These are phyloP conservation scores for Chrysanthemum makinoi DNA, from an alignment of 129 eudicot species.

Conservation along the genomic window DNA sequence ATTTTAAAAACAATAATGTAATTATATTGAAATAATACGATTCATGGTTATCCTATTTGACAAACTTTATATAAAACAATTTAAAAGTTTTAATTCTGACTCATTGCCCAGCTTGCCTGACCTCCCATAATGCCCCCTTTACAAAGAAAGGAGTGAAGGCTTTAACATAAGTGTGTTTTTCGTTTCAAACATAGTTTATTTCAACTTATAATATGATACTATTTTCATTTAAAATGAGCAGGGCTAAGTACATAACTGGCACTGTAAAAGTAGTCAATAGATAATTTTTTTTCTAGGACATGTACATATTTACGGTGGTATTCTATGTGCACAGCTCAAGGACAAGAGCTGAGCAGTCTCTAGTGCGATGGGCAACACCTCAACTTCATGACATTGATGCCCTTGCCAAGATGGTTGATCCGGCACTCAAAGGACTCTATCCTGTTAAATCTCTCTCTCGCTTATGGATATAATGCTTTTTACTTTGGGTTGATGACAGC, in stretches of 20 bases:
- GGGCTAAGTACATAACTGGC: constrained; percentile 91
- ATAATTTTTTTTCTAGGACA: too few species aligned
- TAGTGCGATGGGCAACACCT: too few species aligned
- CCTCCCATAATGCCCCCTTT: not conserved
- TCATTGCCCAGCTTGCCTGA: not conserved
- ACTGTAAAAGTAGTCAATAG: constrained; percentile 69
- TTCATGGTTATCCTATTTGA: not conserved
- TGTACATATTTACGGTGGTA: too few species aligned
- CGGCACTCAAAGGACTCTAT: too few species aligned
- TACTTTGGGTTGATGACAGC: too few species aligned
- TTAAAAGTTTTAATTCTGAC: not conserved
- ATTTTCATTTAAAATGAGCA: constrained; percentile 30
- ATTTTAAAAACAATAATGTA: not conserved
- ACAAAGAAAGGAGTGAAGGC: not conserved
- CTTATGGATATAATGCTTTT: too few species aligned
- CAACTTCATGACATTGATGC: too few species aligned
- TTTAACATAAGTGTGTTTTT: not conserved
- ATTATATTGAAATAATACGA: too few species aligned
- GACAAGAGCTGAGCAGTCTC: too few species aligned
- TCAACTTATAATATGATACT: not conserved
- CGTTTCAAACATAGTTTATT: not conserved
- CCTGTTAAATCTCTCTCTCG: too few species aligned
- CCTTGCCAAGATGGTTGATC: too few species aligned
- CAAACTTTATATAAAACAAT: not conserved
- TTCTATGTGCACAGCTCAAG: too few species aligned